Percentiles rank a stretch among this genome's conserved stretches.
These are phyloP conservation scores for Aspergillus nanangensis DNA, from an alignment of 495 filamentous ascomycete genomes.

Conservation along the genomic window DNA sequence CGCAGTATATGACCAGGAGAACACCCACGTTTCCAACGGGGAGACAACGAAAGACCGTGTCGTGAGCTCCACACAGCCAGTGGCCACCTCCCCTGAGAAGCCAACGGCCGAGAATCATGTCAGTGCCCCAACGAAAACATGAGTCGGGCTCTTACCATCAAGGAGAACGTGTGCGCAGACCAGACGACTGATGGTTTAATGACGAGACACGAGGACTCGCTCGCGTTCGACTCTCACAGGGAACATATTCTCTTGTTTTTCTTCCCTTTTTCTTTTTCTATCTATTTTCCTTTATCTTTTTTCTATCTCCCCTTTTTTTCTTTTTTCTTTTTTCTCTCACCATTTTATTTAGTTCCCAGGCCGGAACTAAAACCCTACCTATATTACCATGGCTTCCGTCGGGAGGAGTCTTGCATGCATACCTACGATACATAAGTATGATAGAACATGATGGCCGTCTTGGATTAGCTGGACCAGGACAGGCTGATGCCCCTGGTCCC, in stretches of 20 bases:
- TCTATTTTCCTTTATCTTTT: not conserved
- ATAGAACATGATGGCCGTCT: not conserved
- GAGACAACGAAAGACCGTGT: not conserved
- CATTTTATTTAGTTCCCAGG: slow-evolving; percentile 11
- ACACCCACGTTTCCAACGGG: slow-evolving; percentile 10
- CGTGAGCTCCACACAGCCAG: too few species aligned
- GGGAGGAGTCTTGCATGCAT: not conserved
- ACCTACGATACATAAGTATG: not conserved
- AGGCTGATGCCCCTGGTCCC: too few species aligned
- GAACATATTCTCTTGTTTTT: not conserved
- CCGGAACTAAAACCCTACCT: slow-evolving; percentile 3
- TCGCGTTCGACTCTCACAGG: too few species aligned
- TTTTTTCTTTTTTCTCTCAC: slow-evolving; percentile 5
- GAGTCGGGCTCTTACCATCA: too few species aligned
- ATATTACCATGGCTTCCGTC: not conserved
- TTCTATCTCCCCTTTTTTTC: slow-evolving; percentile 1
- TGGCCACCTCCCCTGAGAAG: not conserved
- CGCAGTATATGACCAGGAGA: slow-evolving; percentile 7
- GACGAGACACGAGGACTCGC: too few species aligned
- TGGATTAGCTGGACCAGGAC: too few species aligned
- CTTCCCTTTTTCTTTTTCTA: not conserved
- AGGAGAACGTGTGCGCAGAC: too few species aligned
- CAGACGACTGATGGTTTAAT: too few species aligned
- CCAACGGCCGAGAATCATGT: not conserved
- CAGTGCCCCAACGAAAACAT: not conserved